Evolutionary conservation across 345 rosid species (phyloP).

Genomic region (Gossypium longicalyx): DNA sequence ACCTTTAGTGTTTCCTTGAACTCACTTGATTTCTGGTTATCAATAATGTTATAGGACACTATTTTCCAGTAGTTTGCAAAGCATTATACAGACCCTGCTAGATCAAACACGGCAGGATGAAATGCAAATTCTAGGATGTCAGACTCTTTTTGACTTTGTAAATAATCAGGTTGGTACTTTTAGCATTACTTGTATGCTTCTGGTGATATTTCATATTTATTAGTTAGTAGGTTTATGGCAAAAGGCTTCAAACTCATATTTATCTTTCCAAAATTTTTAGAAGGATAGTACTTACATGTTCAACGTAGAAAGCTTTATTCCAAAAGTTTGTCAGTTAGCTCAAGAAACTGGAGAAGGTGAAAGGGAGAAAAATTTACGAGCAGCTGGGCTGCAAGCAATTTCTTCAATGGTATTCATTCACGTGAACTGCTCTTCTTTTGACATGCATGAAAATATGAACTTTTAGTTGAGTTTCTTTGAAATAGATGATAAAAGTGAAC

Average conservation of each 20-base stretch:
- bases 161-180: conserved; percentile 72
- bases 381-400: conserved; percentile 83
- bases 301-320: conserved; percentile 84
- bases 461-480: conserved; percentile 6
- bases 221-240: conserved; percentile 6
- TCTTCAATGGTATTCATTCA: conserved; percentile 70
- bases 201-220: conserved; percentile 2
- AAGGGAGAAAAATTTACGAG: conserved; percentile 47
- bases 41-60: conserved; percentile 53
- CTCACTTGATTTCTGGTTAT: background rate
- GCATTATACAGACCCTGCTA: conserved; percentile 67
- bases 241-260: conserved; percentile 18
- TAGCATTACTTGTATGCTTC: background rate
- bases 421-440: conserved; percentile 9
- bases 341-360: conserved; percentile 77
- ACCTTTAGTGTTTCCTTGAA: background rate
- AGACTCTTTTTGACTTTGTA: conserved; percentile 78
- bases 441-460: conserved; percentile 1
- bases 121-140: conserved; percentile 75
- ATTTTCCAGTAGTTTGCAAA: conserved; percentile 77
- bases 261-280: conserved; percentile 44
- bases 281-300: conserved; percentile 76
- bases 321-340: conserved; percentile 84
- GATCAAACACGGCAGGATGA: conserved; percentile 79
- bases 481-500: background rate